Base-by-base conservation (phyloP, 2,329 filamentous ascomycete genomes). In the Botrytis sinoallii region DNA sequence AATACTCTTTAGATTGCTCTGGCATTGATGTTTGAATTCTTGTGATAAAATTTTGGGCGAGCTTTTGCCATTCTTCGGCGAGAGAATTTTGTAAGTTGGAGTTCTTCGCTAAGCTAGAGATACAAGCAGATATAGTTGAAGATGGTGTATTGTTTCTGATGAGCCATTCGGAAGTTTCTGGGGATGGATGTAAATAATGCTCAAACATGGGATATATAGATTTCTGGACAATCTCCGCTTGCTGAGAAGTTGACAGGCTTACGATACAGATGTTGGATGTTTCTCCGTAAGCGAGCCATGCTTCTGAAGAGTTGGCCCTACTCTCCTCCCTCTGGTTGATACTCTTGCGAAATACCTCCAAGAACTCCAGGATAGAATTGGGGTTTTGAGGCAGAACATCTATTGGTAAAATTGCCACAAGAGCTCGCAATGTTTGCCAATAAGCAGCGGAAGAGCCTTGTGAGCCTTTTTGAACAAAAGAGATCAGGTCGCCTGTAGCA, bases 401-500 rank as follows among this genome's bases (percentile, higher is more conserved):
- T 9, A 80, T 74, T 7, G 91, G 91, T 20, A 93, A 78, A 10
- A 81, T 81, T 38, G 83, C 81, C 68, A 97, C 80, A 0, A 98
- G 83, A 44, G 85, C 84, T 57, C 87, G 85, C 46, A 97, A 81
- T 25, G 88, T 88, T 40, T 86, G 82, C 96, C 96, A 99, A 80
- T 91, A 97, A 16, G 86, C 87, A 5, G 86, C 83, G 0, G 89
- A 85, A 4, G 92, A 92, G n/a, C 90, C 89, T 79, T 98, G 93
- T 0, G 95, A 97, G 4, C 96, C 95, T 78, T 91, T 93, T 75
- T 92, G 90, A 10, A 98, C 84, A 77, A 97, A 96, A 14, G 89
- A 85, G 68, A 88, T 87, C 6, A 99, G 82, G 35, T 91, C 84
- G 6, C 84, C 84, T 2, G 88, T 77, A 0, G 88, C 85, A 1